phyloP scores from a whole-genome alignment of 306 rosid genomes.

The Cotoneaster glaucophyllus region DNA sequence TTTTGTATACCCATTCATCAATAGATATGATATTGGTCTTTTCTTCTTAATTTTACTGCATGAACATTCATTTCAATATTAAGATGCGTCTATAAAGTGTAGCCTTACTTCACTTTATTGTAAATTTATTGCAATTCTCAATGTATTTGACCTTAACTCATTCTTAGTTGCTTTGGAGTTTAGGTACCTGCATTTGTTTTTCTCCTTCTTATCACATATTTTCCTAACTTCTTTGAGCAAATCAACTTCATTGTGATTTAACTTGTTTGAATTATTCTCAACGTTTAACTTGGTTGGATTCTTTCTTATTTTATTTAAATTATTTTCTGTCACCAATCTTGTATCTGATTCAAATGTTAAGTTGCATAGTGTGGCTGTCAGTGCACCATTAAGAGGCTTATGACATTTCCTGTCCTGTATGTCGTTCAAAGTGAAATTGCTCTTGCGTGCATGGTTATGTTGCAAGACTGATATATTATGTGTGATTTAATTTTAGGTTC shows the following conservation, averaged over 20 bases:
- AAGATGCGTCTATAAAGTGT: neutral
- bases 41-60: neutral
- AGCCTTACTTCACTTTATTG: neutral
- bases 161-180: neutral
- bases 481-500: constrained; percentile 56
- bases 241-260: neutral
- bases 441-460: neutral
- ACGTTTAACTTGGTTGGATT: neutral
- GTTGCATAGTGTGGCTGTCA: neutral
- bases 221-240: neutral
- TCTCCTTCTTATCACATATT: neutral
- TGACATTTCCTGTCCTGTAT: neutral
- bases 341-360: neutral
- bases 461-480: neutral
- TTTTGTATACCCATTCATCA: neutral
- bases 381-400: neutral
- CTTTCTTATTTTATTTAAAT: neutral
- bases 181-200: neutral
- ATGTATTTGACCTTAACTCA: neutral
- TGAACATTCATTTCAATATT: neutral
- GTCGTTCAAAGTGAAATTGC: neutral
- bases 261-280: neutral
- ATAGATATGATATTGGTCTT: neutral
- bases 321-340: neutral
- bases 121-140: neutral